phyloP scores from a whole-genome alignment of 495 filamentous ascomycete genomes.

The Penicillium soppii region DNA sequence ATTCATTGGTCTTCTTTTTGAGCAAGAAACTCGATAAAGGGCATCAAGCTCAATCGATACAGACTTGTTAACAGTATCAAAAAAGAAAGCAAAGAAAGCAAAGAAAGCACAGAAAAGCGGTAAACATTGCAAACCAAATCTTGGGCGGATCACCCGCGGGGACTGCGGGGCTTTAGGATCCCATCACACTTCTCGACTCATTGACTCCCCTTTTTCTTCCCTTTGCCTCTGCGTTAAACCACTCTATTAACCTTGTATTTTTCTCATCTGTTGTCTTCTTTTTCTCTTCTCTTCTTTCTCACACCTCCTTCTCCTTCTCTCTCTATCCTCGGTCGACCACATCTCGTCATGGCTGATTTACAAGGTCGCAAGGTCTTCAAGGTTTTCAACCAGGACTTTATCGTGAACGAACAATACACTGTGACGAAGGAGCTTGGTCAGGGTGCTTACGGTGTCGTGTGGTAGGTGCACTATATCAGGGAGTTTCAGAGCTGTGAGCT shows the following conservation, averaged over 20 bases:
- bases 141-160: slow-evolving; percentile 25
- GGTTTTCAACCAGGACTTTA: slow-evolving; percentile 99
- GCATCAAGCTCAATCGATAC: too few species aligned
- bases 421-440: slow-evolving; percentile 98
- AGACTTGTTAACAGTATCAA: background rate
- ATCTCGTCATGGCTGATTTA: slow-evolving; percentile 65
- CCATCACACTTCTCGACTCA: slow-evolving; percentile 19
- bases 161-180: slow-evolving; percentile 25
- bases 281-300: slow-evolving; percentile 1
- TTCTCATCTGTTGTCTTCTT: slow-evolving; percentile 13
- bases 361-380: slow-evolving; percentile 95
- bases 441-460: slow-evolving; percentile 98
- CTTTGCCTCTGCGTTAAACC: too few species aligned
- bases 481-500: too few species aligned
- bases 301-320: slow-evolving; percentile 6
- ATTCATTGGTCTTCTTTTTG: too few species aligned
- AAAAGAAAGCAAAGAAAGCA: background rate
- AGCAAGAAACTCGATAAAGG: too few species aligned
- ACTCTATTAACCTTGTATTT: slow-evolving; percentile 7
- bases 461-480: slow-evolving; percentile 56
- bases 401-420: slow-evolving; percentile 96
- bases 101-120: background rate
- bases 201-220: slow-evolving; percentile 6
- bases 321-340: background rate
- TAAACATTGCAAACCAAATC: too few species aligned